Percentiles rank a stretch among this genome's conserved stretches.
These are phyloP conservation scores for Fusarium vanettenii DNA, from an alignment of 2,329 filamentous ascomycete genomes.

Conservation along the genomic window DNA sequence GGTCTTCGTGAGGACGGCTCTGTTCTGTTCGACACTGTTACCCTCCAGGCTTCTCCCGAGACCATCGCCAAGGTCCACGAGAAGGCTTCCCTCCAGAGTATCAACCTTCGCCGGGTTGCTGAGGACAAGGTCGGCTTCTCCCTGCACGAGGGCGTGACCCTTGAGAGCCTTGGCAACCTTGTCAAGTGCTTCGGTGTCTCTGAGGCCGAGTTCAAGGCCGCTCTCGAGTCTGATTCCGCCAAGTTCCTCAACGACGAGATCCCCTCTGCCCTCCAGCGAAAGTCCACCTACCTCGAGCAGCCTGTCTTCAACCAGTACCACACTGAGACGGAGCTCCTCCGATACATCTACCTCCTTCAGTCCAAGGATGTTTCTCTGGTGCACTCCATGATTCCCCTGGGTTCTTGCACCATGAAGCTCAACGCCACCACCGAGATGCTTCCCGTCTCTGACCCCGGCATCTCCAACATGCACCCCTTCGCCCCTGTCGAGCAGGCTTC, in stretches of 20 bases:
- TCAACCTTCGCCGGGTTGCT: conserved; percentile 46
- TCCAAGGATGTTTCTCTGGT: conserved; percentile 94
- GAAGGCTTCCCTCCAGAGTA: conserved; percentile 28
- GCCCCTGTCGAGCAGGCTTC: conserved; percentile 71
- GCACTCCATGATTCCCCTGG: conserved; percentile 97
- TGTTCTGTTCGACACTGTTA: conserved; percentile 83
- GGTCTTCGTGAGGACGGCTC: conserved; percentile 66
- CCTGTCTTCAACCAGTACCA: conserved; percentile 96
- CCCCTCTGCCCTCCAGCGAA: conserved; percentile 74
- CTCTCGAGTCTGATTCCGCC: conserved; percentile 49
- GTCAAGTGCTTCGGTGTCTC: conserved; percentile 43
- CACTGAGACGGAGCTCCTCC: conserved; percentile 92
- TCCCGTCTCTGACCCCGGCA: conserved; percentile 63
- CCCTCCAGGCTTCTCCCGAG: conserved; percentile 64
- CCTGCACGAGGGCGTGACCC: conserved; percentile 44
- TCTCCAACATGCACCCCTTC: conserved; percentile 82
- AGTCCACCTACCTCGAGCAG: conserved; percentile 82
- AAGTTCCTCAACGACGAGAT: conserved; percentile 52
- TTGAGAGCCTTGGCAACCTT: conserved; percentile 38
- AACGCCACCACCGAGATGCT: conserved; percentile 96
- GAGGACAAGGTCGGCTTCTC: conserved; percentile 48
- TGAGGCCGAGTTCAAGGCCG: conserved; percentile 38
- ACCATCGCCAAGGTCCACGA: conserved; percentile 39
- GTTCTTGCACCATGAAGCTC: conserved; percentile 98
- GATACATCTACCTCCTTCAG: conserved; percentile 92